These are phyloP conservation scores for Aspergillus cristatus DNA, from an alignment of 495 filamentous ascomycete genomes.

Conservation along the genomic window DNA sequence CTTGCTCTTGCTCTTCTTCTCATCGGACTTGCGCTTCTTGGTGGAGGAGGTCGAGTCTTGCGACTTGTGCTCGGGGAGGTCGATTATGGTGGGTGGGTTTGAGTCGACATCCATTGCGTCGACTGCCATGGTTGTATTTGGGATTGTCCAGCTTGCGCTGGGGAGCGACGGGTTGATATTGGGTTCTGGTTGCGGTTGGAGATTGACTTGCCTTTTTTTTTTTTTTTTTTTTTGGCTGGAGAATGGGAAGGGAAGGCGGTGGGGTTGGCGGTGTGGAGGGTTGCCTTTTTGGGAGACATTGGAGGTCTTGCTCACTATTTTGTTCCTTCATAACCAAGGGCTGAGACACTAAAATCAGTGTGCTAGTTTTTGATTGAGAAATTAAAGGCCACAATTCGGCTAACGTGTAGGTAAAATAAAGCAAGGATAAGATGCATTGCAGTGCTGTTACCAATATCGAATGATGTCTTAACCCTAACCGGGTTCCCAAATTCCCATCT, in stretches of 20 bases:
- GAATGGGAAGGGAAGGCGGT: constrained; percentile 23
- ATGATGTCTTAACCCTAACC: no score
- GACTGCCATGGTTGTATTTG: constrained; percentile 34
- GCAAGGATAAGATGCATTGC: no score
- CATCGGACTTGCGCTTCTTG: constrained; percentile 37
- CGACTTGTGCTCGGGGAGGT: constrained; percentile 44
- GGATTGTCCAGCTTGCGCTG: constrained; percentile 10
- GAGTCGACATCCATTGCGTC: constrained; percentile 38
- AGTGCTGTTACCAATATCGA: no score
- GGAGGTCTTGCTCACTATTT: no score
- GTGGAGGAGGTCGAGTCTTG: constrained; percentile 30
- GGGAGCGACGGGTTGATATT: constrained; percentile 12
- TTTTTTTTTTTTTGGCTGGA: constrained; percentile 3
- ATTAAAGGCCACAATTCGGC: no score
- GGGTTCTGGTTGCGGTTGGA: no score
- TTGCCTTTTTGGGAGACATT: no score
- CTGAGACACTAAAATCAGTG: no score
- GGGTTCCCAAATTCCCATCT: no score
- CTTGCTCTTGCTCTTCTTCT: constrained; percentile 19
- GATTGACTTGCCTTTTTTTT: constrained; percentile 5
- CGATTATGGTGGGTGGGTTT: constrained; percentile 11
- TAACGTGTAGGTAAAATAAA: no score
- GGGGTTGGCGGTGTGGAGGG: constrained; percentile 19
- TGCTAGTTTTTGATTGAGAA: no score
- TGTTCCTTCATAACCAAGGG: no score